Base-by-base conservation (phyloP, 2,329 filamentous ascomycete species). In the Zasmidium angulare region DNA sequence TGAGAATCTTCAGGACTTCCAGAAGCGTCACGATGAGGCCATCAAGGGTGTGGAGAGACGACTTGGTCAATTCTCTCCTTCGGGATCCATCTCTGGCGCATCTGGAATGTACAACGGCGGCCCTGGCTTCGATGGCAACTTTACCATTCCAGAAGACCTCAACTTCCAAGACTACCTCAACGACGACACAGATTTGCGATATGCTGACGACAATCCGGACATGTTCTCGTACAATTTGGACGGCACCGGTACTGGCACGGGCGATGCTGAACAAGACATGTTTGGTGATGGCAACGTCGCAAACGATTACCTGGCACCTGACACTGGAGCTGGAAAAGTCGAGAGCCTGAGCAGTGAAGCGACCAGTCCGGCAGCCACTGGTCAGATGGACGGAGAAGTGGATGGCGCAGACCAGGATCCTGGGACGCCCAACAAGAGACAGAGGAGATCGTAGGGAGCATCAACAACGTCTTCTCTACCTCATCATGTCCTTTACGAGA, bases 331-430 rank as follows among this genome's bases (percentile, higher is more conserved):
- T 21, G 66, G 74, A 11, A 67, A 66, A 12, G 69, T 79, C 2
- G 77, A 79, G 63, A 79, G 76, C 60, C 63, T 78, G 29, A 77
- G 73, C 51, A 76, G 74, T 47, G 71, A 69, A 40, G 74, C 70
- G 4, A 74, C 76, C 2, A 75, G 70, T 55, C 77, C 77, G 0
- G 67, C 64, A 10, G 61, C 52, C 7, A 55, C 58, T 29, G 59
- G 24, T 14, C 48, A 29, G 55, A 55, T 21, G 2, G 56, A 47
- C 6, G 55, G 46, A 20, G 57, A 55, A n/a, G 58, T 46, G 2
- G 63, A 56, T 20, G 59, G 46, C 14, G 48, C 31, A 22, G 56
- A 64, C 9, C 19, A 26, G 17, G 64, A 70, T 36, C 59, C 62
- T 23, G 65, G 64, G 11, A 68, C 64, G 24, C 64, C 66, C 19